Evolutionary conservation across 2,329 filamentous ascomycete species (phyloP), one percentile per base, ranked within the genome.

Genomic region (Cordyceps farinosa): DNA sequence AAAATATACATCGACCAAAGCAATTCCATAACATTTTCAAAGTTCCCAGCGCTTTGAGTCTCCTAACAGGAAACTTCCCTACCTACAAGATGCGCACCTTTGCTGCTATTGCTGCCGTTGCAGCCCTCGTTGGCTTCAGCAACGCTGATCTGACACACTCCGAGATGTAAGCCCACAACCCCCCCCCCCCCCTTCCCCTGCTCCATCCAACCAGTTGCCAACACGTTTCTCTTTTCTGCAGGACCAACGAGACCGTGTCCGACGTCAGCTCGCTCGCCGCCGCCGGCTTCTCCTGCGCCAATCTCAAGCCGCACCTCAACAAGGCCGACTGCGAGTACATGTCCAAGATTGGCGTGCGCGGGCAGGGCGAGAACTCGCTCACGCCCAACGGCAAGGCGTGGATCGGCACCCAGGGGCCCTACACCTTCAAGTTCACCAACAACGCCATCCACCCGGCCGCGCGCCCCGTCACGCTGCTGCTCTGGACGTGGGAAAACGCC

Each of bases 351-450:
- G 69, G 68, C 64, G 67, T 72, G 60, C 52, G 60, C 29, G 67
- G 65, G 15, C 66, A 68, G 58, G 72, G 71, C 22, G 40, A 60
- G 15, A 74, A 74, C 65, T 29, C 64, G 10, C 22, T 62, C 6
- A 45, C 29, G 6, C 63, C 64, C 64, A 71, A 68, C 54, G 65
- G 65, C 29, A 59, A 65, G 34, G 71, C 73, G 55, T 74, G 71
- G 70, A 69, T 74, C 56, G 72, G 72, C 55, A 27, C 64, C 9
- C 64, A 68, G 10, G 72, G 71, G 0, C 70, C 69, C 42, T 71
- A 71, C 67, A 70, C 61, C 6, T 70, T 74, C 64, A 69, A 65
- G 4, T 74, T 73, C 63, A 68, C 66, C 48, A 74, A 73, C 66
- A 64, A 56, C 22, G 70, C 67, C 47, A 36, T 36, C 22, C 9